A percentile compares a stretch with the other conserved stretches of the same genome.
phyloP scores from a whole-genome alignment of 1,284 basidiomycete genomes.

The Phenoliferia sp. region DNA sequence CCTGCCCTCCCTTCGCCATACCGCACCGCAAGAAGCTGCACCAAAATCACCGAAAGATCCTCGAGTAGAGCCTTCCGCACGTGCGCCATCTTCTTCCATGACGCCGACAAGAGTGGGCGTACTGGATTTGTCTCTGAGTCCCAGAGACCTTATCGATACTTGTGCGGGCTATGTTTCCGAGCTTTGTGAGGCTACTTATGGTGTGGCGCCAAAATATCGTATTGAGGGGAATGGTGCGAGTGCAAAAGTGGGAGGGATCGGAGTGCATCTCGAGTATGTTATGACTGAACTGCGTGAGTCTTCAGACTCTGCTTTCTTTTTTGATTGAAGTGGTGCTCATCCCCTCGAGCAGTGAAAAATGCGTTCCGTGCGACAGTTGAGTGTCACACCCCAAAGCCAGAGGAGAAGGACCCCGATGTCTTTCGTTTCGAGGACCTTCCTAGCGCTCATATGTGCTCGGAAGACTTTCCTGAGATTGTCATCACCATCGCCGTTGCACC shows the following conservation, averaged over 20 bases:
- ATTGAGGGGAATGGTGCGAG: slow-evolving; percentile 55
- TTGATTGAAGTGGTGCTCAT: slow-evolving; percentile 74
- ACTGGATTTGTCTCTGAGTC: slow-evolving; percentile 64
- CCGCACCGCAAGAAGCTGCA: slow-evolving; percentile 6
- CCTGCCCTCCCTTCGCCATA: slow-evolving; percentile 5
- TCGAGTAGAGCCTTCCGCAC: slow-evolving; percentile 29
- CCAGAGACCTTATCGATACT: slow-evolving; percentile 63
- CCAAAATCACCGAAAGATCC: slow-evolving; percentile 13
- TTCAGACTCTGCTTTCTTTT: neutral
- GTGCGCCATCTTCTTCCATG: slow-evolving; percentile 29
- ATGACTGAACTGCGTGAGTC: slow-evolving; percentile 56
- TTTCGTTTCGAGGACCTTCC: slow-evolving; percentile 32
- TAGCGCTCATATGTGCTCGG: slow-evolving; percentile 25
- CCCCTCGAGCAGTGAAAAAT: slow-evolving; percentile 66
- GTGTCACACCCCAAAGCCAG: slow-evolving; percentile 40
- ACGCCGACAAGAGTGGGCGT: slow-evolving; percentile 53
- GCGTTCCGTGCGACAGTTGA: slow-evolving; percentile 86
- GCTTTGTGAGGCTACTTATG: slow-evolving; percentile 79
- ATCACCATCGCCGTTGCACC: slow-evolving; percentile 42
- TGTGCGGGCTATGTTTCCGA: slow-evolving; percentile 76
- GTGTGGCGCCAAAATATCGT: slow-evolving; percentile 59
- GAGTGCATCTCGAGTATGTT: slow-evolving; percentile 68
- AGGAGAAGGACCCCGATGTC: slow-evolving; percentile 21
- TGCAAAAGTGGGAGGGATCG: slow-evolving; percentile 61
- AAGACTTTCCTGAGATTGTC: slow-evolving; percentile 39